Conservation (phyloP, 2,329 filamentous ascomycete genomes). For the Exophiala sp. region DNA sequence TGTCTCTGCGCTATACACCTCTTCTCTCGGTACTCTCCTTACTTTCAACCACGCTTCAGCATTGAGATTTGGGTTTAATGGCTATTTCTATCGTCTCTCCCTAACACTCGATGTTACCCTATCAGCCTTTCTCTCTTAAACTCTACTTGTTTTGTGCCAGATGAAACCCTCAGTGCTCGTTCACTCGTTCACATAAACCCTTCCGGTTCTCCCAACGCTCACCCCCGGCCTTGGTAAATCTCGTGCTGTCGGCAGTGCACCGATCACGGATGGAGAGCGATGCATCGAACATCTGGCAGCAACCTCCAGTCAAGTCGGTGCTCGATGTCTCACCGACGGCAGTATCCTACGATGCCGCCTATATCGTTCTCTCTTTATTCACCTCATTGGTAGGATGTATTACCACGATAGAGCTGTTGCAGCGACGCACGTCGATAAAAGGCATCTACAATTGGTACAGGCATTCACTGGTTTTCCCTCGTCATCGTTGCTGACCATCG, state of each 20-base stretch:
- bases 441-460: slow-evolving; percentile 66
- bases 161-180: background rate
- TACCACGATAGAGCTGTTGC: slow-evolving; percentile 77
- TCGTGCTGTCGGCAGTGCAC: background rate
- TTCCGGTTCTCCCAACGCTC: background rate
- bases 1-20: background rate
- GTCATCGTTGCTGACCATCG: background rate
- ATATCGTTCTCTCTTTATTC: slow-evolving; percentile 63
- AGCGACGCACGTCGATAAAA: slow-evolving; percentile 66
- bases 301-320: background rate
- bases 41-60: background rate
- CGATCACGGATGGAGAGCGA: slow-evolving; percentile 8
- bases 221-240: background rate
- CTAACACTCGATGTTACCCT: background rate
- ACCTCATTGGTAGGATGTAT: slow-evolving; percentile 72
- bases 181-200: background rate
- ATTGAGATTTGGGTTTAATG: background rate
- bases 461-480: background rate
- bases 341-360: slow-evolving; percentile 15
- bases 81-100: background rate
- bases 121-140: background rate
- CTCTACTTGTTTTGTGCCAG: background rate
- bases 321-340: background rate
- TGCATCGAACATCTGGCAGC: slow-evolving; percentile 1
- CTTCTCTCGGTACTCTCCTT: background rate